Base-by-base conservation (phyloP, 2,329 filamentous ascomycete genomes). In the Aspergillus clavatus region DNA sequence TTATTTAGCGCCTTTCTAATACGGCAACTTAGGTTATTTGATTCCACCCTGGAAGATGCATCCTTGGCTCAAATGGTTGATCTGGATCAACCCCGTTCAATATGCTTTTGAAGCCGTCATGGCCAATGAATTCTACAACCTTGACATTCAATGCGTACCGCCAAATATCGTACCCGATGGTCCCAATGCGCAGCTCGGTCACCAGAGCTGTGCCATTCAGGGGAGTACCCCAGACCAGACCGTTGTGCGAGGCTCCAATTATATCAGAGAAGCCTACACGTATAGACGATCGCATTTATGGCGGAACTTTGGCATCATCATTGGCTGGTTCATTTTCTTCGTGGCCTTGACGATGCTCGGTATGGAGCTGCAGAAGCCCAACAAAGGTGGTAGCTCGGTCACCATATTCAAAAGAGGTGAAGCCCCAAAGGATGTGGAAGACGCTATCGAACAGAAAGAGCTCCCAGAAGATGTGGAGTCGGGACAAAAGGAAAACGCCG, bases 241-340 rank as follows among this genome's bases (percentile, higher is more conserved):
- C 0, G 65, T 69, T 2, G 81, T 85, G 1, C 60, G 62, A 27
- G 82, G 82, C 2, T 66, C 73, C 0, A 69, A 71, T 38, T 84
- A 83, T 53, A 80, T 83, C n/a, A 35, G 69, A 11, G 63, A 71
- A 1, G 73, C 76, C 0, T 84, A 74, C 53, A 71, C 67, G 0
- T 84, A 84, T 54, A 74, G 68, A 2, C 67, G 77, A 8, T 63
- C 71, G 1, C 80, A 84, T 54, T 59, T 84, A 0, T 86, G 82
- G 82, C 72, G 81, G 1, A 89, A 93, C 66, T 87, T 86, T 63
- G 87, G 86, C 1, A 93, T 95, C 51, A 82, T 94, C 48, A 62
- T 89, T 8, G 82, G 76, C 1, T 78, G 94, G 50, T 87, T 94
- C 43, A 67, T 84, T 31, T 81, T 82, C 48, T 95, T 95, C 70